These are phyloP conservation scores for Nicotiana knightiana DNA, from an alignment of 257 asterid species.

Conservation along the genomic window DNA sequence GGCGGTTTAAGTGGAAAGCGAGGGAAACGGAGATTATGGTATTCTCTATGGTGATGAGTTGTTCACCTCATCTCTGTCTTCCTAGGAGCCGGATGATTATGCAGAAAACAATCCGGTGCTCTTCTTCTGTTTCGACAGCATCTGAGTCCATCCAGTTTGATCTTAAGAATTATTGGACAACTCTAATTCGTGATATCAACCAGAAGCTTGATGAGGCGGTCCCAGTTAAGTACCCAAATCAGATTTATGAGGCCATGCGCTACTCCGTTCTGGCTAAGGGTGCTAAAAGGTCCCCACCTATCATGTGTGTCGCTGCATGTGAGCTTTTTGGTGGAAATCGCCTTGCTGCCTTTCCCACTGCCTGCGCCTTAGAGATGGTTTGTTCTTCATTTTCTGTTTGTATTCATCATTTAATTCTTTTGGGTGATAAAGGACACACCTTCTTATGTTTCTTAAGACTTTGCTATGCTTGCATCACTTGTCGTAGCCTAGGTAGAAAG, in stretches of 20 bases:
- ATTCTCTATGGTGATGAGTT: conserved; percentile 14
- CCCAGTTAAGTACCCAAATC: conserved; percentile 72
- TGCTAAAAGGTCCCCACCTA: conserved; percentile 91
- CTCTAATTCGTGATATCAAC: conserved; percentile 70
- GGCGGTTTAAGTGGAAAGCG: background rate
- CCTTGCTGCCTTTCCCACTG: conserved; percentile 90
- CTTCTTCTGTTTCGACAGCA: conserved; percentile 20
- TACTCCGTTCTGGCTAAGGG: conserved; percentile 82
- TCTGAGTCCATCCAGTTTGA: conserved; percentile 43
- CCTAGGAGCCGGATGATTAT: conserved; percentile 24
- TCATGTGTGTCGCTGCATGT: conserved; percentile 93
- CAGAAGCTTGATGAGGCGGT: conserved; percentile 81
- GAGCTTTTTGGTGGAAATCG: conserved; percentile 86
- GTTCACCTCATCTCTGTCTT: conserved; percentile 15
- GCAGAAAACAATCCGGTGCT: conserved; percentile 41
- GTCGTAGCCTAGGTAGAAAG: background rate
- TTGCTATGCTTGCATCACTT: background rate
- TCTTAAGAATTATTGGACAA: conserved; percentile 74
- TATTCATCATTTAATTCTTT: background rate
- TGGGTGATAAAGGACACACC: background rate
- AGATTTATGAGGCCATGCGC: conserved; percentile 96
- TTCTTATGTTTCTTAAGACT: background rate
- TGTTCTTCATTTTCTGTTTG: background rate
- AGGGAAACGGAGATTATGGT: background rate
- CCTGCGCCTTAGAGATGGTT: conserved; percentile 99